These are phyloP conservation scores for Borealophlyctis nickersoniae DNA, from an alignment of 192 early-diverging fungal species.

Conservation along the genomic window DNA sequence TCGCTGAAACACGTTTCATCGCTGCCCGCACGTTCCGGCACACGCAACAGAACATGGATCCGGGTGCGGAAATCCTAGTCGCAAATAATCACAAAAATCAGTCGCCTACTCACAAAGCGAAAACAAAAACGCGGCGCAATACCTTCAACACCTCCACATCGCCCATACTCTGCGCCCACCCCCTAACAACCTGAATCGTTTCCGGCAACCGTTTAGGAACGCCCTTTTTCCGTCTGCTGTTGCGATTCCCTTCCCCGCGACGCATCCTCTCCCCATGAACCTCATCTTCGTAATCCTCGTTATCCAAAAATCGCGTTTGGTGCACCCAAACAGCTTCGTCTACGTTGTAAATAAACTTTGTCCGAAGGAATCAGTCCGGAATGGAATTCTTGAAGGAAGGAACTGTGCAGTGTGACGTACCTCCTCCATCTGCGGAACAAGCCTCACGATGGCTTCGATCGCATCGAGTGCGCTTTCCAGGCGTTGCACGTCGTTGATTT, in stretches of 20 bases:
- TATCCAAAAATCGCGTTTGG: constrained; percentile 2
- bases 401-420: constrained; percentile 2
- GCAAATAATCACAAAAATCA: no score
- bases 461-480: constrained; percentile 15
- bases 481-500: constrained; percentile 15
- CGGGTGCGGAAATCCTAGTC: constrained; percentile 17
- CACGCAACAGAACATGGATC: constrained; percentile 22
- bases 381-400: not conserved
- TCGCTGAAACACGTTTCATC: constrained; percentile 18
- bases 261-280: no score
- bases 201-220: constrained; percentile 3
- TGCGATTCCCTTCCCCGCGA: no score
- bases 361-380: not conserved
- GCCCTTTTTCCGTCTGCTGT: not conserved
- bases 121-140: no score
- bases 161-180: constrained; percentile 5
- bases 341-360: constrained; percentile 12
- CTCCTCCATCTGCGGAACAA: constrained; percentile 36
- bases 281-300: not conserved
- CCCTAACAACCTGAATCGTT: not conserved
- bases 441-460: constrained; percentile 15
- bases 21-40: constrained; percentile 15
- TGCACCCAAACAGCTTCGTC: constrained; percentile 3
- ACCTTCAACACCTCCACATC: constrained; percentile 12
- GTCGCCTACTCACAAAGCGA: no score